phyloP scores from a whole-genome alignment of 805 yeast species.

The Candida mattraensis region DNA sequence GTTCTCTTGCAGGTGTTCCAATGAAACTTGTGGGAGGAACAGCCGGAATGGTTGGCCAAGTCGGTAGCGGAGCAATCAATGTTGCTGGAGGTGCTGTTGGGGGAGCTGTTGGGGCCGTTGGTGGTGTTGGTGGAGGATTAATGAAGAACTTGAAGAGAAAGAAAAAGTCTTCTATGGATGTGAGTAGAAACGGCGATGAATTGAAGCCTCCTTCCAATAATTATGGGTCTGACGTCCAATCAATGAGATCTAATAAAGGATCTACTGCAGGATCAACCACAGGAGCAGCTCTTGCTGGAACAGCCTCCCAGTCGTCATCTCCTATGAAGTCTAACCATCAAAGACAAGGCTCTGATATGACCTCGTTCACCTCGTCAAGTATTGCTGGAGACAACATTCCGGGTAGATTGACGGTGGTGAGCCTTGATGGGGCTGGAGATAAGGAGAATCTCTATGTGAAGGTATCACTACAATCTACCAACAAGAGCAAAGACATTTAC shows the following conservation, averaged over 20 bases:
- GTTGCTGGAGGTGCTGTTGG: constrained; percentile 44
- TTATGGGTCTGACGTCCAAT: constrained; percentile 36
- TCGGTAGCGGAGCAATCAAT: constrained; percentile 42
- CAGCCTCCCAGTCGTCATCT: constrained; percentile 17
- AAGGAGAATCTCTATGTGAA: constrained; percentile 47
- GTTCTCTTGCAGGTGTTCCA: constrained; percentile 41
- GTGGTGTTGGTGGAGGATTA: constrained; percentile 38
- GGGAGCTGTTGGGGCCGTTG: constrained; percentile 41
- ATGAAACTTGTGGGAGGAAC: constrained; percentile 35
- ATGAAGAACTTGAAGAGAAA: constrained; percentile 22
- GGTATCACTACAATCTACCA: constrained; percentile 41
- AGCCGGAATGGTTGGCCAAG: constrained; percentile 45
- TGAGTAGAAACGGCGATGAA: constrained; percentile 10
- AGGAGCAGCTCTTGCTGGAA: no score
- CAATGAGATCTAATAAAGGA: constrained; percentile 37
- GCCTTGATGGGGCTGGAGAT: constrained; percentile 25
- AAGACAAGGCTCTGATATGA: constrained; percentile 31
- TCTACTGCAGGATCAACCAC: no score
- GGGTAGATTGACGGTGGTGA: constrained; percentile 54
- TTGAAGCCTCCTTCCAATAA: constrained; percentile 21
- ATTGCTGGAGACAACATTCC: constrained; percentile 42
- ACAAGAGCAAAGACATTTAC: constrained; percentile 54
- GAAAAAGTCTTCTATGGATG: constrained; percentile 21
- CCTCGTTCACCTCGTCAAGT: constrained; percentile 38
- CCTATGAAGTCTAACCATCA: constrained; percentile 13